Evolutionary conservation across 257 asterid species (phyloP).

Genomic region (Gentiana straminea): DNA sequence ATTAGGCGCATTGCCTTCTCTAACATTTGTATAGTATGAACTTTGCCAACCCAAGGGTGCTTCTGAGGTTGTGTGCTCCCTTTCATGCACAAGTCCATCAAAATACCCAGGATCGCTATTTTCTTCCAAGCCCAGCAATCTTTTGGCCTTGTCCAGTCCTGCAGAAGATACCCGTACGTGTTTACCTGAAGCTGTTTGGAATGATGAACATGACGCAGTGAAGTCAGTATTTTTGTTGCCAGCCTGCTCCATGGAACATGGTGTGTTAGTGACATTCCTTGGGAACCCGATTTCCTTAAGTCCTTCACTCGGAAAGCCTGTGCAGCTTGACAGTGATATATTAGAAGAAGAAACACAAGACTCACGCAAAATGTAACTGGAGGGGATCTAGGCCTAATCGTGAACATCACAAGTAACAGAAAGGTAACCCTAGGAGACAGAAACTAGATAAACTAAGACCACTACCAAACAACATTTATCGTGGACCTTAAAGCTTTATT

Average conservation of each 20-base stretch:
- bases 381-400: too few species aligned
- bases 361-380: not conserved
- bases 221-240: slow-evolving; percentile 1
- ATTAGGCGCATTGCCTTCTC: slow-evolving; percentile 10
- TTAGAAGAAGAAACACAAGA: not conserved
- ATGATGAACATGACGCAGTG: slow-evolving; percentile 17
- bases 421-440: too few species aligned
- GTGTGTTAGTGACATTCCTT: slow-evolving; percentile 38
- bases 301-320: slow-evolving; percentile 40
- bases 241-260: slow-evolving; percentile 14
- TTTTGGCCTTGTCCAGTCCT: slow-evolving; percentile 72
- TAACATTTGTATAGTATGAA: slow-evolving; percentile 19
- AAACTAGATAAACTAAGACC: too few species aligned
- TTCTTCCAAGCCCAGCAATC: slow-evolving; percentile 57
- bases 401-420: too few species aligned
- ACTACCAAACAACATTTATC: too few species aligned
- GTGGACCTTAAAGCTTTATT: too few species aligned
- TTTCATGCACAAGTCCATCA: slow-evolving; percentile 24
- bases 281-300: slow-evolving; percentile 28
- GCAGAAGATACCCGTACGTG: slow-evolving; percentile 55
- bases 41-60: slow-evolving; percentile 19
- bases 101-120: slow-evolving; percentile 25
- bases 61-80: slow-evolving; percentile 18
- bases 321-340: not conserved
- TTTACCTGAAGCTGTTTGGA: slow-evolving; percentile 63